Base-by-base conservation (phyloP, 2,329 filamentous ascomycete species). In the Massarina eburnea region DNA sequence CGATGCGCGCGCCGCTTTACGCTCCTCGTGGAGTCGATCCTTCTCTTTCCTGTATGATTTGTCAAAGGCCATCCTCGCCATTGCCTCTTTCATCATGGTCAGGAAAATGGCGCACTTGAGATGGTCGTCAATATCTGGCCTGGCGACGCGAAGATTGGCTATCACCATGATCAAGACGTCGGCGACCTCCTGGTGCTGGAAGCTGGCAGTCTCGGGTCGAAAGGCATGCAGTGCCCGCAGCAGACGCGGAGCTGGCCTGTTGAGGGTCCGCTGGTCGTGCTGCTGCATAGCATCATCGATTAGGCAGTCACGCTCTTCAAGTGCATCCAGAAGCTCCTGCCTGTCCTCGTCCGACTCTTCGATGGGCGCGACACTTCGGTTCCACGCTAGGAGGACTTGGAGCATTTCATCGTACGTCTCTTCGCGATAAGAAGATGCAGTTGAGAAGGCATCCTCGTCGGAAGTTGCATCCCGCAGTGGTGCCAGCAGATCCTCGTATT, bases 401-500 rank as follows among this genome's bases (percentile, higher is more conserved):
- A 43, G 14, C 29, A 57, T 48, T 8, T 55, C 51, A 19, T 41
- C 27, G 33, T 55, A 55, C 9, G 54, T 51, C 38, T 61, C 58
- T 3, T 20, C 37, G 12, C 18, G 12, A 18, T 21, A 35, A 7
- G 15, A 30, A n/a, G 12, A 6, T n/a, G 33, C n/a, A 15, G 15
- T 29, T 19, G 37, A 35, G 14, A 6, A 21, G 27, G 18, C 1
- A 17, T 39, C 7, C 12, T 33, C 15, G 24, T 19, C 18, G 3
- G 27, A 29, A 17, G 38, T 19, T 17, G 40, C 26, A 9, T 8
- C 9, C 8, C 52, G 41, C 22, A 63, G 30, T 4, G 51, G 46
- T 9, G 41, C 54, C 10, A 66, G 35, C 6, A 66, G 22, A 26
- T 64, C 61, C 32, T 58, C 54, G 15, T 41, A 43, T 5, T 40